Evolutionary conservation across 75 land plant genomes (phyloP), one percentile per base, ranked within the genome.

Genomic region (Pinus taeda): DNA sequence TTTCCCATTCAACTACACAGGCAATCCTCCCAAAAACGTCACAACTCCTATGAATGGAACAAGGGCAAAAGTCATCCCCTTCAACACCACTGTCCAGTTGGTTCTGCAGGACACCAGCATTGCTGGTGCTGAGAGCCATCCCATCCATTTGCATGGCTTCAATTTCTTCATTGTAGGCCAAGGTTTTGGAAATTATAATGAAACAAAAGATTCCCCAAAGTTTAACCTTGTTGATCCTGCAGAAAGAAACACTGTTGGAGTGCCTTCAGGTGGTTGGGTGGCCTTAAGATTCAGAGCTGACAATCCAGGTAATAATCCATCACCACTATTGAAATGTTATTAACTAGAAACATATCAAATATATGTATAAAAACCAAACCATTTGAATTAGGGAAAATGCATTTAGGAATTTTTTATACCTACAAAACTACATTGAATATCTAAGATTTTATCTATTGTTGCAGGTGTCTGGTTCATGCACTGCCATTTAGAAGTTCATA

Each of bases 171-270:
- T 85, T 18, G 85, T 85, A 15, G 87, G 87, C 4, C 77, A 65
- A 57, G 87, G 87, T 6, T 83, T 79, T 60, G 91, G 91, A 15
- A 88, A 88, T 58, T 90, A 80, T 36, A 75, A 90, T 74, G 66
- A 85, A 29, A 42, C 61, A 33, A 75, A 59, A n/a, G 90, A 80
- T 42, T 83, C 91, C 13, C 24, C 79, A 15, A 80, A 70, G 9
- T 90, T 90, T 78, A 90, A 90, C 77, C 81, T 88, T 5, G 80
- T 78, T 24, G 87, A 90, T 59, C 92, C 92, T 0, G 75, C 79
- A 1, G 79, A 76, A 64, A 66, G 88, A 39, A 88, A 88, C 81
- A 90, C 92, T 7, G 80, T 81, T 14, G 76, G 64, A 3, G 83
- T 90, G 9, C 87, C 88, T 4, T 18, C 55, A 37, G 81, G 85